These are phyloP conservation scores for Pseudogymnoascus sp. DNA, from an alignment of 2,329 filamentous ascomycete genomes.

Conservation along the genomic window DNA sequence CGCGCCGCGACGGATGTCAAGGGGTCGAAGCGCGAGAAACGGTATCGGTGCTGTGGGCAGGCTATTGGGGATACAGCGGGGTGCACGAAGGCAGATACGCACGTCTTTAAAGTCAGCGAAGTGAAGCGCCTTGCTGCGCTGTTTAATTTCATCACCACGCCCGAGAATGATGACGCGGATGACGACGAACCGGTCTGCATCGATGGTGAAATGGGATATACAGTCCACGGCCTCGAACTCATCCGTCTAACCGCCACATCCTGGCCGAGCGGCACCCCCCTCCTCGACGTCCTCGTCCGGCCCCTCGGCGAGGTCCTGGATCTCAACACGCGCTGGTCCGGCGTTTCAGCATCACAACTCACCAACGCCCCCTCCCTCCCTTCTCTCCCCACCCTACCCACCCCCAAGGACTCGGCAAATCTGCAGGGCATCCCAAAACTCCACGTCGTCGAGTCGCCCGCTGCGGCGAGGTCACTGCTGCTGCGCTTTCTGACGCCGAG, in stretches of 20 bases:
- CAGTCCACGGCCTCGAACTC: conserved; percentile 77
- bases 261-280: conserved; percentile 67
- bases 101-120: conserved; percentile 82
- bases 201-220: conserved; percentile 98
- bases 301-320: conserved; percentile 80
- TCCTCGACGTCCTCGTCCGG: conserved; percentile 79
- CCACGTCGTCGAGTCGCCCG: conserved; percentile 67
- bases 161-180: conserved; percentile 47
- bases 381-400: conserved; percentile 12
- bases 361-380: conserved; percentile 55
- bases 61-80: conserved; percentile 63
- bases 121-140: conserved; percentile 66
- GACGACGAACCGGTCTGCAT: conserved; percentile 64
- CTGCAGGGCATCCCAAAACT: conserved; percentile 38
- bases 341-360: conserved; percentile 72
- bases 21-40: conserved; percentile 44
- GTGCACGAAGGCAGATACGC: conserved; percentile 61
- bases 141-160: conserved; percentile 74
- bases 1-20: conserved; percentile 48
- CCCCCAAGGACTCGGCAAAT: conserved; percentile 17
- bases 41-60: conserved; percentile 73
- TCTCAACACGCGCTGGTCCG: conserved; percentile 86
- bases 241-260: conserved; percentile 81
- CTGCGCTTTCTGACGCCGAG: conserved; percentile 65
- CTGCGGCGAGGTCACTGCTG: conserved; percentile 65